phyloP scores from a whole-genome alignment of 495 filamentous ascomycete genomes.

The Penicillium dipodomyicola region DNA sequence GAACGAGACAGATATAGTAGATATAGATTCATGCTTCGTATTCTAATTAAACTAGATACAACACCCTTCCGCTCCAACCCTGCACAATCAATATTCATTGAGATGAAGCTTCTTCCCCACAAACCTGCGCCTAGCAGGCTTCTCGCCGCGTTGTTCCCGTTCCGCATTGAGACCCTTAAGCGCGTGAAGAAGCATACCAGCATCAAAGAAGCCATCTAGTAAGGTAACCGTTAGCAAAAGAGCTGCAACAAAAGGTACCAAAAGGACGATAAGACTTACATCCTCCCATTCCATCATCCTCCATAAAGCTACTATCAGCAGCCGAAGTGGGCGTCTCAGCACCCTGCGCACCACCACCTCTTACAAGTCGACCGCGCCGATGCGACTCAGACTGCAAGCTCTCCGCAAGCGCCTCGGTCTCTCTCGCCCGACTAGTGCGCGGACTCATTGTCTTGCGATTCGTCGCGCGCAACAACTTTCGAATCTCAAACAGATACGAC shows the following conservation, averaged over 20 bases:
- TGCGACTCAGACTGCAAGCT: constrained; percentile 38
- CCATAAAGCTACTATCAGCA: constrained; percentile 63
- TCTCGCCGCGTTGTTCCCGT: constrained; percentile 44
- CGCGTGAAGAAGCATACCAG: constrained; percentile 86
- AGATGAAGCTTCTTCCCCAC: constrained; percentile 78
- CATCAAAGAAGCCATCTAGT: constrained; percentile 93
- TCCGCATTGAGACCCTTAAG: constrained; percentile 63
- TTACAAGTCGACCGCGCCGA: constrained; percentile 46
- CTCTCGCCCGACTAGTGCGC: constrained; percentile 61
- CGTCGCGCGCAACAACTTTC: constrained; percentile 71
- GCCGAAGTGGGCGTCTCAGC: constrained; percentile 57
- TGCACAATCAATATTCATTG: constrained; percentile 61
- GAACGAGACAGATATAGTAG: neutral
- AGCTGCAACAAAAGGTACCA: constrained; percentile 5
- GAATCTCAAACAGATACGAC: constrained; percentile 83
- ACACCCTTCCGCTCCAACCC: neutral
- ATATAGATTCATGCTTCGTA: neutral
- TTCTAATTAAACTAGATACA: neutral
- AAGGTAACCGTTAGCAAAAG: constrained; percentile 22
- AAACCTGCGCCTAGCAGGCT: constrained; percentile 54
- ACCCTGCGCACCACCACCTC: constrained; percentile 39
- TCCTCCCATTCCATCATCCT: constrained; percentile 87
- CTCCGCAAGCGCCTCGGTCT: constrained; percentile 58
- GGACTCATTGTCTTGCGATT: constrained; percentile 54
- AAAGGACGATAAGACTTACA: constrained; percentile 60